A percentile compares a stretch with the other conserved stretches of the same genome.
phyloP scores from a whole-genome alignment of 805 yeast genomes.

The Kazachstania taianensis region DNA sequence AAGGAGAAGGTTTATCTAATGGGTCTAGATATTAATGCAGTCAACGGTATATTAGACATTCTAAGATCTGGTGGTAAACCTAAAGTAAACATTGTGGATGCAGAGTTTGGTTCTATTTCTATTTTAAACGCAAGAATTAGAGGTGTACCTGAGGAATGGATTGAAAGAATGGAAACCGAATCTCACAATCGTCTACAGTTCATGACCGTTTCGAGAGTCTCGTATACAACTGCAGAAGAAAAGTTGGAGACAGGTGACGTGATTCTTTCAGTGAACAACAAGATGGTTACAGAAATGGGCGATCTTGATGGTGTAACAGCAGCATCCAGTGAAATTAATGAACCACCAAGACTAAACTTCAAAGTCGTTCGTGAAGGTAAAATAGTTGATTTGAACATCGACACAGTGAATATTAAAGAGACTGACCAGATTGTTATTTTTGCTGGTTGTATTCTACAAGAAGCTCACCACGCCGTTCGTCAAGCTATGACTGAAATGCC shows the following conservation, averaged over 20 bases:
- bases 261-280: slow-evolving; percentile 57
- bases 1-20: slow-evolving; percentile 57
- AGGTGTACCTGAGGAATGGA: slow-evolving; percentile 86
- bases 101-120: slow-evolving; percentile 62
- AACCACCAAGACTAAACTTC: slow-evolving; percentile 35
- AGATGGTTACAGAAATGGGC: slow-evolving; percentile 52
- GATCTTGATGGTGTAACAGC: slow-evolving; percentile 43
- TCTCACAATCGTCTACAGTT: slow-evolving; percentile 62
- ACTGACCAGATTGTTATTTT: slow-evolving; percentile 66
- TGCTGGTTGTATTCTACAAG: slow-evolving; percentile 77
- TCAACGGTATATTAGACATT: slow-evolving; percentile 44
- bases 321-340: slow-evolving; percentile 34
- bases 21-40: slow-evolving; percentile 68
- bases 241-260: slow-evolving; percentile 58
- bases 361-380: slow-evolving; percentile 63
- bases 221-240: slow-evolving; percentile 36
- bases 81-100: slow-evolving; percentile 59
- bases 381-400: slow-evolving; percentile 50
- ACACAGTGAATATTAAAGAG: slow-evolving; percentile 50
- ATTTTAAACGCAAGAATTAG: slow-evolving; percentile 68
- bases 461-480: slow-evolving; percentile 88
- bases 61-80: slow-evolving; percentile 45
- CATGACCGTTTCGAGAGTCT: slow-evolving; percentile 58
- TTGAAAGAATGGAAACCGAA: slow-evolving; percentile 51
- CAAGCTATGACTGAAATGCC: slow-evolving; percentile 73